Evolutionary conservation across 1,139 yeast species (phyloP).

Genomic region (Geotrichum aggregatum): DNA sequence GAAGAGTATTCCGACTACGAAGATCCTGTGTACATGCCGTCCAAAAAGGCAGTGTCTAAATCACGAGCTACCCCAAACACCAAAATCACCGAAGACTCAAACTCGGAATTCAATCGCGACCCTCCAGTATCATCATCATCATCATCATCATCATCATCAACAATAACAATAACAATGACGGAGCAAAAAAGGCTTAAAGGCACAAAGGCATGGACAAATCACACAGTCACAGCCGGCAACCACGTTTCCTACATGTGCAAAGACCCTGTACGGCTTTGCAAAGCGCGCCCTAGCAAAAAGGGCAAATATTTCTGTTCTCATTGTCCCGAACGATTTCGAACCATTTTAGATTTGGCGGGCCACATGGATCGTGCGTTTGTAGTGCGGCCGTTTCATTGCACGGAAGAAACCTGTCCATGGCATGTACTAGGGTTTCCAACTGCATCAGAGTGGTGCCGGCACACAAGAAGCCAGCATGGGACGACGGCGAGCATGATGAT

Average conservation of each 20-base stretch:
- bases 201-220: constrained; percentile 21
- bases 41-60: no score
- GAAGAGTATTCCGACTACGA: no score
- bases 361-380: constrained; percentile 48
- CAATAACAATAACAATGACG: no score
- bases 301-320: constrained; percentile 53
- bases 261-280: constrained; percentile 3
- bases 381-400: constrained; percentile 49
- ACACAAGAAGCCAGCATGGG: constrained; percentile 54
- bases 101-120: no score
- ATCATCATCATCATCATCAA: not conserved
- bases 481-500: constrained; percentile 20
- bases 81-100: no score
- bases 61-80: no score
- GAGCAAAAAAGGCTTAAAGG: not conserved
- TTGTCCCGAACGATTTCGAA: constrained; percentile 44
- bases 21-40: no score
- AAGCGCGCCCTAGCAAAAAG: constrained; percentile 38
- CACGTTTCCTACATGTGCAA: constrained; percentile 12
- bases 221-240: constrained; percentile 1
- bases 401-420: constrained; percentile 59
- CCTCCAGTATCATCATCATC: no score
- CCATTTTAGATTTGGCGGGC: constrained; percentile 42
- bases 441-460: constrained; percentile 58
- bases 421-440: constrained; percentile 56